phyloP scores from a whole-genome alignment of 352 stramenopile species.

The Elongisporangium anandrum region DNA sequence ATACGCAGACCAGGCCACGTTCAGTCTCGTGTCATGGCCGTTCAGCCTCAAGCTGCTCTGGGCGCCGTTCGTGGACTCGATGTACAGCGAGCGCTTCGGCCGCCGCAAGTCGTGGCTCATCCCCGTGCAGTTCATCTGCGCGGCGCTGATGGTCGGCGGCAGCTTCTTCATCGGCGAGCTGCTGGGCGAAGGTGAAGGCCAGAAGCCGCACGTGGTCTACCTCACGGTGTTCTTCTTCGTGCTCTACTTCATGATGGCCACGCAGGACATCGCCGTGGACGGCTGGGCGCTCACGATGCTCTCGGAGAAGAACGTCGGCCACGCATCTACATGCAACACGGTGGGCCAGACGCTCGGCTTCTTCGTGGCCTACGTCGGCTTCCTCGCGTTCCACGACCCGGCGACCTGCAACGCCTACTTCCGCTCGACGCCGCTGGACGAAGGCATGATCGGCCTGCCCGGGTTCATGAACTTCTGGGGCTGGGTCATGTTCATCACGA shows the following conservation, averaged over 20 bases:
- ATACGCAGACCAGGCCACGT: constrained; percentile 97
- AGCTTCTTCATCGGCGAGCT: constrained; percentile 81
- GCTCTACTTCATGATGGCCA: constrained; percentile 99
- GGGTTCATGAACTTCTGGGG: constrained; percentile 94
- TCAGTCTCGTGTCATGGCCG: constrained; percentile 96
- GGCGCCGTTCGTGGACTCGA: constrained; percentile 96
- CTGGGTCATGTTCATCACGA: constrained; percentile 91
- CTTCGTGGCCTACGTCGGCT: constrained; percentile 98
- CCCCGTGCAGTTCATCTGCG: constrained; percentile 95
- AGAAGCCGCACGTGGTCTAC: constrained; percentile 88
- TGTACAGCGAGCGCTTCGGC: constrained; percentile 90
- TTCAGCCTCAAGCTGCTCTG: constrained; percentile 99
- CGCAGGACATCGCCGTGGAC: constrained; percentile 99
- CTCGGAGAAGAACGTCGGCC: constrained; percentile 93
- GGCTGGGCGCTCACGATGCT: constrained; percentile 99
- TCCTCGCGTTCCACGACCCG: constrained; percentile 96
- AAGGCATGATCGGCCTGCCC: constrained; percentile 82
- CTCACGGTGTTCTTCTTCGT: constrained; percentile 97
- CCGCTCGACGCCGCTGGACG: constrained; percentile 43
- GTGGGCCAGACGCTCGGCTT: constrained; percentile 97
- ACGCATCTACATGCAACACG: constrained; percentile 95
- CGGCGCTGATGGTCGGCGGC: constrained; percentile 93
- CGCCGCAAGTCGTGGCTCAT: constrained; percentile 97
- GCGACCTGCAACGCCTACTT: constrained; percentile 90
- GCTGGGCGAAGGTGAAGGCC: constrained; percentile 74